Percentiles rank a stretch among this genome's conserved stretches.
Conservation (phyloP, 352 stramenopile species). For the Phytophthora tentaculata region DNA sequence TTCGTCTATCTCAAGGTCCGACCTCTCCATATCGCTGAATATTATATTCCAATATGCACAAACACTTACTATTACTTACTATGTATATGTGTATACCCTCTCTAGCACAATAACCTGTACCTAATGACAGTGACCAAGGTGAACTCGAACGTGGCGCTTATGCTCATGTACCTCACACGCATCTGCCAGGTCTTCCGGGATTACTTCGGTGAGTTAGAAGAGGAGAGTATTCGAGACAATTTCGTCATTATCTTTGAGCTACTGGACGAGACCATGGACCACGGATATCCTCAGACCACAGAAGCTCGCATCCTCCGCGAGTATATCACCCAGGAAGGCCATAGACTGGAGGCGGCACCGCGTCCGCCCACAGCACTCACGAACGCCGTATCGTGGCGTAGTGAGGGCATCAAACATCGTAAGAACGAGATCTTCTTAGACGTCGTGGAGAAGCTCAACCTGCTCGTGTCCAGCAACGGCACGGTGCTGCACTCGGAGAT, state of each 20-base stretch:
- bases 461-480: slow-evolving; percentile 96
- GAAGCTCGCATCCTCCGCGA: slow-evolving; percentile 89
- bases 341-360: slow-evolving; percentile 92
- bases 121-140: slow-evolving; percentile 98
- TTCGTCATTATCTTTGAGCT: slow-evolving; percentile 99
- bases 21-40: neutral
- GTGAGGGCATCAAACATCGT: slow-evolving; percentile 99
- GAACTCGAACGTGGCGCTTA: slow-evolving; percentile 98
- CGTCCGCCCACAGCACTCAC: slow-evolving; percentile 96
- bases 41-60: slow-evolving; percentile 11
- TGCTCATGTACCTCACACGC: slow-evolving; percentile 95
- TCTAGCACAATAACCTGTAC: slow-evolving; percentile 98
- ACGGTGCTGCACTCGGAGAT: slow-evolving; percentile 99
- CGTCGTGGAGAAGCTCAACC: slow-evolving; percentile 98
- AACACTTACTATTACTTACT: slow-evolving; percentile 24
- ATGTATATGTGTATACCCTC: slow-evolving; percentile 6
- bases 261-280: slow-evolving; percentile 99
- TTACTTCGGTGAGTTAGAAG: slow-evolving; percentile 99
- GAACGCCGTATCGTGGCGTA: slow-evolving; percentile 99
- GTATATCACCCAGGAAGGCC: slow-evolving; percentile 98
- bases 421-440: slow-evolving; percentile 99
- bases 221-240: slow-evolving; percentile 99
- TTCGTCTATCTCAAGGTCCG: slow-evolving; percentile 95
- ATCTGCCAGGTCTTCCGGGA: slow-evolving; percentile 97
- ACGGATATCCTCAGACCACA: slow-evolving; percentile 97